phyloP scores from a whole-genome alignment of 345 rosid species.

The Erodium maritimum region DNA sequence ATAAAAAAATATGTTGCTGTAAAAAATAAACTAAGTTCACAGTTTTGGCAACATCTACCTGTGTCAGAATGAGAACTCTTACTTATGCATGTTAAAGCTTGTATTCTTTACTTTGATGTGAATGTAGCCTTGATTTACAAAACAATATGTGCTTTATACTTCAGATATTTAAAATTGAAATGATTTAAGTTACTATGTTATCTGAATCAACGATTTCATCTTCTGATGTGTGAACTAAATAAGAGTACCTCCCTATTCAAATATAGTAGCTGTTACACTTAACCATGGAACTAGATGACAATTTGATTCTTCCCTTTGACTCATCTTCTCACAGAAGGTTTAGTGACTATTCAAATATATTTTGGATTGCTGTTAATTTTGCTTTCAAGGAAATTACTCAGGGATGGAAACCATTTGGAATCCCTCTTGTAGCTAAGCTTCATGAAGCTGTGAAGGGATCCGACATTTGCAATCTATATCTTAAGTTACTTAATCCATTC shows the following conservation, averaged over 20 bases:
- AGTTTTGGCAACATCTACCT: not conserved
- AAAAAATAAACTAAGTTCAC: too few species aligned
- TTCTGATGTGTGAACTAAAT: too few species aligned
- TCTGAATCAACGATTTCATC: too few species aligned
- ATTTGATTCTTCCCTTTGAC: not conserved
- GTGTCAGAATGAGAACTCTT: not conserved
- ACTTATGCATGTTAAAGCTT: not conserved
- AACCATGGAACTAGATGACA: not conserved
- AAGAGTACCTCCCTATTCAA: not conserved
- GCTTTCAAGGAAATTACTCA: slow-evolving; percentile 48
- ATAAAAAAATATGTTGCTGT: too few species aligned
- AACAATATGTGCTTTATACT: too few species aligned
- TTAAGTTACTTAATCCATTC: slow-evolving; percentile 54
- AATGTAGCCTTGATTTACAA: too few species aligned
- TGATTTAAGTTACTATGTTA: too few species aligned
- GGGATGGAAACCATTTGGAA: slow-evolving; percentile 57
- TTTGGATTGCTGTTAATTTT: slow-evolving; percentile 11
- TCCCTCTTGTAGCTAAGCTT: slow-evolving; percentile 74
- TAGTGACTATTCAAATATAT: not conserved
- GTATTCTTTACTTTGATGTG: not conserved
- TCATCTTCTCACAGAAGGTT: not conserved
- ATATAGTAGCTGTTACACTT: not conserved
- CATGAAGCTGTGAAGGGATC: slow-evolving; percentile 39
- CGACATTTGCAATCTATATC: slow-evolving; percentile 43
- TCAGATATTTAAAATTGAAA: too few species aligned